Conservation (phyloP, 441 rosid genomes). For the Erodium chrysanthum region DNA sequence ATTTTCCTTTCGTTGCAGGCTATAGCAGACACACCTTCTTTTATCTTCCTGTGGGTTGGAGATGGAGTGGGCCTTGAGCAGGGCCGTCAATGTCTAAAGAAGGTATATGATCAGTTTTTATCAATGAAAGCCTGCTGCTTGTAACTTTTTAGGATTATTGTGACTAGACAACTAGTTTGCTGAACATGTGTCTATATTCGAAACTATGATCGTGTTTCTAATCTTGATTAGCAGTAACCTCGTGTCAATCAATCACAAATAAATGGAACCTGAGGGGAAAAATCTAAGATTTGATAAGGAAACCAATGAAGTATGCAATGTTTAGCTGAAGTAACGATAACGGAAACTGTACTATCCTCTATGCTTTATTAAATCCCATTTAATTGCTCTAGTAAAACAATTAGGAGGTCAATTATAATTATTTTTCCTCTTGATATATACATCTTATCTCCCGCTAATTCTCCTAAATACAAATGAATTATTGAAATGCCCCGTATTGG, state of each 20-base stretch:
- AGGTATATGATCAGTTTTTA: constrained; percentile 35
- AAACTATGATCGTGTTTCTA: neutral
- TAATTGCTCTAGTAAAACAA: constrained; percentile 1
- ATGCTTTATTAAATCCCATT: neutral
- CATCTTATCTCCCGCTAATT: neutral
- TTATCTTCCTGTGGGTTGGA: constrained; percentile 98
- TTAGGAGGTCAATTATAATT: neutral
- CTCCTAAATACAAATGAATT: neutral
- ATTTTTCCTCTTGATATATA: neutral
- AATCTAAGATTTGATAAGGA: neutral
- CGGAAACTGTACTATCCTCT: neutral
- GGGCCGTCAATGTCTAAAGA: constrained; percentile 95
- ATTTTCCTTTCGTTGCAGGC: constrained; percentile 39
- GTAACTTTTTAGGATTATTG: neutral
- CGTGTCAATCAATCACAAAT: neutral
- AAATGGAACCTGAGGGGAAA: neutral
- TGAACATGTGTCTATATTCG: neutral
- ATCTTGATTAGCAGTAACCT: neutral
- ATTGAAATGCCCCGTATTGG: neutral
- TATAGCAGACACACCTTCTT: constrained; percentile 96
- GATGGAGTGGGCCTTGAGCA: constrained; percentile 97
- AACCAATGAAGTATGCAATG: neutral
- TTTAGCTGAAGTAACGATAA: neutral
- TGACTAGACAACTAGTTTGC: neutral
- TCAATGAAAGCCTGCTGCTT: neutral